Percentiles rank a stretch among this genome's conserved stretches.
phyloP scores from a whole-genome alignment of 768 basidiomycete genomes.

The Rossbeevera mucosa region DNA sequence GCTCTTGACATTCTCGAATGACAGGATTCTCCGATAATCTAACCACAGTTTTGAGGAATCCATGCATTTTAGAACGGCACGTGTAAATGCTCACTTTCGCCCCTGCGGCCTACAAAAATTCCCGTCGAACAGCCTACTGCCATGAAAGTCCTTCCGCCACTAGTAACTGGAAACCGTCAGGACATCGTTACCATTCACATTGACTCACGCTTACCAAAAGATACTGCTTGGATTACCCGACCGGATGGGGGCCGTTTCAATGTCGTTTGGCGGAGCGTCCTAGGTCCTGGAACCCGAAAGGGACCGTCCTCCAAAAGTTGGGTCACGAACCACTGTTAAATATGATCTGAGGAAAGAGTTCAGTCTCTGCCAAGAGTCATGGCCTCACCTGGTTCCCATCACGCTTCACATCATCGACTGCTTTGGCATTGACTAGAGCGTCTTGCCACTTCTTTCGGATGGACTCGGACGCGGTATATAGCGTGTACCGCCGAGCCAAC shows the following conservation, averaged over 20 bases:
- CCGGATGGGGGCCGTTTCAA: slow-evolving; percentile 46
- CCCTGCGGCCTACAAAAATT: slow-evolving; percentile 57
- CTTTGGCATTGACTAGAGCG: slow-evolving; percentile 57
- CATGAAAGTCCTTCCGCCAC: slow-evolving; percentile 50
- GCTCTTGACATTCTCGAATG: slow-evolving; percentile 43
- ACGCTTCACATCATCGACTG: slow-evolving; percentile 56
- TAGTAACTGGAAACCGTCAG: slow-evolving; percentile 34
- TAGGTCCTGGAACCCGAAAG: slow-evolving; percentile 49
- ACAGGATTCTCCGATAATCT: slow-evolving; percentile 62
- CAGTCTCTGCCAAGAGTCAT: background rate
- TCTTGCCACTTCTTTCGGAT: slow-evolving; percentile 60
- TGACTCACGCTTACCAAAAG: slow-evolving; percentile 50
- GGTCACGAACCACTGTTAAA: slow-evolving; percentile 60
- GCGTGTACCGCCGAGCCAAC: slow-evolving; percentile 59
- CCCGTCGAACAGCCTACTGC: slow-evolving; percentile 66
- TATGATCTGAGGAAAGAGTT: slow-evolving; percentile 7
- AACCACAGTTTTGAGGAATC: slow-evolving; percentile 1
- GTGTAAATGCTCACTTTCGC: slow-evolving; percentile 42
- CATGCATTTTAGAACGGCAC: background rate
- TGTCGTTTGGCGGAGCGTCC: slow-evolving; percentile 26
- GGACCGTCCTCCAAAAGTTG: slow-evolving; percentile 54
- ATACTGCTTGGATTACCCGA: slow-evolving; percentile 51
- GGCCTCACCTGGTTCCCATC: slow-evolving; percentile 65
- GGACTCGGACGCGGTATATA: slow-evolving; percentile 58
- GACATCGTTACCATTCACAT: background rate